Evolutionary conservation across 257 asterid genomes (phyloP).

Genomic region (Lavandula angustifolia): DNA sequence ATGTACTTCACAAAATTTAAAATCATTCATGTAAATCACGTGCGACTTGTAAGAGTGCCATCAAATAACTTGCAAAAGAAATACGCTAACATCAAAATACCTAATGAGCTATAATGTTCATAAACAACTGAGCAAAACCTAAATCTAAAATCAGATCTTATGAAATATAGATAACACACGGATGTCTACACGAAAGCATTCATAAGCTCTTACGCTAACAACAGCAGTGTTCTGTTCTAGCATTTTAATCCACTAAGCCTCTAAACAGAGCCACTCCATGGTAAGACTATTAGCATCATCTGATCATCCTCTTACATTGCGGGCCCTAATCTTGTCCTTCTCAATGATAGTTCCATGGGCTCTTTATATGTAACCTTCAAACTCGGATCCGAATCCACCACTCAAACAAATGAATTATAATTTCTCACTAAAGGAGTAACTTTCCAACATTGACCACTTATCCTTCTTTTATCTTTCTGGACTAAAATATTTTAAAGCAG

Average conservation of each 20-base stretch:
- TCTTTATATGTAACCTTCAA: too few species aligned
- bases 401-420: too few species aligned
- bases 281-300: too few species aligned
- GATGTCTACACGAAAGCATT: background rate
- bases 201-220: background rate
- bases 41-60: background rate
- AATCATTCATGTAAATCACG: background rate
- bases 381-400: too few species aligned
- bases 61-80: background rate
- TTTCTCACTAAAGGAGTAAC: too few species aligned
- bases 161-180: background rate
- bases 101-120: slow-evolving; percentile 15
- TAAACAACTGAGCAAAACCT: background rate
- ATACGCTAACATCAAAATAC: background rate
- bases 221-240: background rate
- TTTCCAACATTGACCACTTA: too few species aligned
- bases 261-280: too few species aligned
- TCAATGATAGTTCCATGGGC: too few species aligned
- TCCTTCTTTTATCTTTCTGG: too few species aligned
- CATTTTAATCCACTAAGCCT: background rate
- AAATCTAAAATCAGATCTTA: background rate
- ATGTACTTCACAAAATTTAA: background rate
- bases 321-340: too few species aligned
- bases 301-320: too few species aligned
- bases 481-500: background rate